Conservation (phyloP, 768 basidiomycete genomes). For the Agrocybe pediades region DNA sequence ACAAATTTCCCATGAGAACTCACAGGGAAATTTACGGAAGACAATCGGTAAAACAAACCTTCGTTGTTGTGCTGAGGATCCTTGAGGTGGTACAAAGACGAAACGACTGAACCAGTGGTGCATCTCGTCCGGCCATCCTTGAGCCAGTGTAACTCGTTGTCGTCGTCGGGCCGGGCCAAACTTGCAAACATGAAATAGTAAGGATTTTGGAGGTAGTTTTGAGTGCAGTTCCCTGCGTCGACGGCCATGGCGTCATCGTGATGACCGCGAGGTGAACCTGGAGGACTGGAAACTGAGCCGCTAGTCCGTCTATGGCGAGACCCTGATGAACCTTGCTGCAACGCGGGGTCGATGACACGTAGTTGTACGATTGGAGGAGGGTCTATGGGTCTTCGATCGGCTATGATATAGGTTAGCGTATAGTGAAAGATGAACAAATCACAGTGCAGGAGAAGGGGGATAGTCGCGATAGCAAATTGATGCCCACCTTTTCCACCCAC, state of each 20-base stretch:
- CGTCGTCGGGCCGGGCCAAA: conserved; percentile 86
- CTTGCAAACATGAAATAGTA: conserved; percentile 97
- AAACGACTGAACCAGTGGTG: conserved; percentile 90
- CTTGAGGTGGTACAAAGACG: conserved; percentile 89
- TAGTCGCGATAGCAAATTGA: neutral
- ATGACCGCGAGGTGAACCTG: conserved; percentile 17
- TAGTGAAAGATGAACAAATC: too few species aligned
- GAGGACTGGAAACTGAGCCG: conserved; percentile 16
- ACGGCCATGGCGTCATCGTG: conserved; percentile 28
- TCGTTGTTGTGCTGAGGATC: conserved; percentile 57
- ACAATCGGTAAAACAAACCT: conserved; percentile 27
- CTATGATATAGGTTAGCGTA: conserved; percentile 40
- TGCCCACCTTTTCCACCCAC: conserved; percentile 74
- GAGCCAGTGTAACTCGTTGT: conserved; percentile 84
- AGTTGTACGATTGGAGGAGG: conserved; percentile 97
- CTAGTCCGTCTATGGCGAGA: conserved; percentile 22
- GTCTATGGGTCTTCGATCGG: conserved; percentile 95
- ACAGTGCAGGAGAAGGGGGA: neutral
- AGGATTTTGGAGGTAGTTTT: conserved; percentile 82
- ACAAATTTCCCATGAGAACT: conserved; percentile 26
- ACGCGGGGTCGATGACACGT: conserved; percentile 73
- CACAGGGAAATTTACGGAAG: neutral
- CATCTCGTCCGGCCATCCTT: conserved; percentile 91
- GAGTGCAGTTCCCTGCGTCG: conserved; percentile 42
- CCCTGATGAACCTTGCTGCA: conserved; percentile 11